Evolutionary conservation across 2,329 filamentous ascomycete species (phyloP), one percentile per base, ranked within the genome.

Genomic region (Penicillium olsonii): DNA sequence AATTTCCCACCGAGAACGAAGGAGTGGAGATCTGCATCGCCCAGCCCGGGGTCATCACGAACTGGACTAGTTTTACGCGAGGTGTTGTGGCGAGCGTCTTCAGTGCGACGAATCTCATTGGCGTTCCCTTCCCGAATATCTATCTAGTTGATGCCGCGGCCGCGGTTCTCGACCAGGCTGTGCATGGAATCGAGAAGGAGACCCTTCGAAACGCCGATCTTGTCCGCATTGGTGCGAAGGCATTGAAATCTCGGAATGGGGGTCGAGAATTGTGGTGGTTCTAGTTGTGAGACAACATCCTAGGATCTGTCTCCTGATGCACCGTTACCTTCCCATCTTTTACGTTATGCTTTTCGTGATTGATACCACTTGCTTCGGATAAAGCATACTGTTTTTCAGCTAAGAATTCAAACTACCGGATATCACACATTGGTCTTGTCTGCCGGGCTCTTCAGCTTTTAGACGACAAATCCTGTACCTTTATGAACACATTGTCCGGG

Each of bases 131-230:
- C 15, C 35, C 48, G 12, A 52, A 37, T 19, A 22, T 56, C 5
- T 14, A 45, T 20, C 42, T 18, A 3, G 34, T n/a, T 6, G 45
- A 52, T 26, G 44, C 54, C 17, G 41, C 45, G 18, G 45, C 44
- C 12, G 48, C 52, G 17, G 39, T 54, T 3, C 22, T 56, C 5
- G 19, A 34, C 10, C 54, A 49, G 26, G 42, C 27, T 19, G 14
- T 50, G 12, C 6, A 45, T 17, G 52, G 52, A 1, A 44, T 54
- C 18, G 45, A 56, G 11, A 48, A 46, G 18, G 35, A 42, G 22
- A 43, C 24, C 4, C 38, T 55, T 70, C 1, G 59, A 52, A 50
- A 44, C 53, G 44, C 31, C 22, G 55, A 54, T 8, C 41, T 55
- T 6, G 41, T 54, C 14, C 40, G 47, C 9, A 15, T 54, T 24